Base-by-base conservation (phyloP, 768 basidiomycete genomes). In the Rhodotorula diobovata region DNA sequence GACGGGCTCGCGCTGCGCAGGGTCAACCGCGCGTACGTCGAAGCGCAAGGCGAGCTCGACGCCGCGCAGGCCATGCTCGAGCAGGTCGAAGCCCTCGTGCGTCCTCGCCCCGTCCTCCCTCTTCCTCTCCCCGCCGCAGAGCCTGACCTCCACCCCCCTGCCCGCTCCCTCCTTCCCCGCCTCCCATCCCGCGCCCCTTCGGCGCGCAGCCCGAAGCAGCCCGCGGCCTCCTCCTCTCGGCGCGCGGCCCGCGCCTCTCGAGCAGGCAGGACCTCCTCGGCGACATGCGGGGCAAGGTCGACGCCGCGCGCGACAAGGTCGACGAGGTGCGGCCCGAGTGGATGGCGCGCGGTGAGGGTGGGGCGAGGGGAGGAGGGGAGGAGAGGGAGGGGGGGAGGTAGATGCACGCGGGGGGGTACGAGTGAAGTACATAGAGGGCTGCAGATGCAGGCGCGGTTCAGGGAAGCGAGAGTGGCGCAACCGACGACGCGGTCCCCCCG, bases 61-160 rank as follows among this genome's bases (percentile, higher is more conserved):
- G 55, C 43, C 25, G 67, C 61, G n/a, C 51, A 48, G 41, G 67
- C 60, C 15, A 56, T 61, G 50, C 45, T 56, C 32, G 67, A 68
- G 55, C 60, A 55, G 32, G 60, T 68, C 21, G 53, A 61, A 43
- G 46, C 55, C 2, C 55, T 68, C 39, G 67, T 68, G 54, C 51
- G 67, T 56, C n/a, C 18, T 41, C 32, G 14, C 32, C 37, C 9
- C 12, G 25, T 15, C 34, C 20, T 32, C 34, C 15, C 30, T 55
- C 54, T 1, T 7, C 34, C 34, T 35, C 32, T 10, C 12, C 54
- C 30, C 32, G 23, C 34, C n/a, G 4, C 23, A 21, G 16, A 25
- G 11, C 23, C 56, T 41, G 64, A 50, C 43, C 5, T 20, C 32
- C 41, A 51, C 57, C 14, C 10, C n/a, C 12, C 34, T 43, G 39